These are phyloP conservation scores for Solanum peruvianum DNA, from an alignment of 257 asterid genomes.

Conservation along the genomic window DNA sequence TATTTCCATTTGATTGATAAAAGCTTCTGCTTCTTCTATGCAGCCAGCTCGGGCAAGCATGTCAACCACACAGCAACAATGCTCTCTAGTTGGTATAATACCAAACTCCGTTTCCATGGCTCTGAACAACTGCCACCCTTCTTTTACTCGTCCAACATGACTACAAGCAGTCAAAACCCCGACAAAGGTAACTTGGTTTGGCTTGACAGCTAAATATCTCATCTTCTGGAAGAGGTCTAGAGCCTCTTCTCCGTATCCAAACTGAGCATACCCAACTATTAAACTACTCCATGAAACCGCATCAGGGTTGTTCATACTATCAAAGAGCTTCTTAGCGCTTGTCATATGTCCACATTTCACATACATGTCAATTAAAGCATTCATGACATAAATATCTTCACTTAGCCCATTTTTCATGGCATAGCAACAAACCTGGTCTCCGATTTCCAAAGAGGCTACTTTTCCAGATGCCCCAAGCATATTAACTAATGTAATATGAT, in stretches of 20 bases:
- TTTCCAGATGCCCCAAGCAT: constrained; percentile 50
- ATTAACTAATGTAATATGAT: constrained; percentile 36
- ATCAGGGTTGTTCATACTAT: constrained; percentile 28
- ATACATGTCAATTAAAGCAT: constrained; percentile 60
- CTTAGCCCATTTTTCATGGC: constrained; percentile 33
- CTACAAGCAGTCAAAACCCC: constrained; percentile 82
- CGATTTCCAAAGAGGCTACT: constrained; percentile 42
- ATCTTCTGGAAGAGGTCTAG: constrained; percentile 36
- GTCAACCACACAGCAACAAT: constrained; percentile 55
- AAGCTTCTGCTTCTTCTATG: constrained; percentile 49
- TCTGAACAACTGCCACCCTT: constrained; percentile 50
- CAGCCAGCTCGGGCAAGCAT: constrained; percentile 59
- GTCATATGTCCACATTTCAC: constrained; percentile 64
- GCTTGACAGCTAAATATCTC: constrained; percentile 38
- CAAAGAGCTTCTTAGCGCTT: constrained; percentile 37
- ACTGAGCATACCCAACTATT: constrained; percentile 64
- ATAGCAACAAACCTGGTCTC: constrained; percentile 36
- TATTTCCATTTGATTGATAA: constrained; percentile 22
- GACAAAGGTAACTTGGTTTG: constrained; percentile 60
- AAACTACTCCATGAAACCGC: constrained; percentile 65
- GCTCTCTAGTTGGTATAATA: constrained; percentile 54
- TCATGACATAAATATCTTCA: constrained; percentile 29
- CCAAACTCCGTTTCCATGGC: constrained; percentile 47
- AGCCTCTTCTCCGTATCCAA: constrained; percentile 52
- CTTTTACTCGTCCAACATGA: constrained; percentile 64